Evolutionary conservation across 495 filamentous ascomycete genomes (phyloP).

Genomic region (Penicillium nucicola): DNA sequence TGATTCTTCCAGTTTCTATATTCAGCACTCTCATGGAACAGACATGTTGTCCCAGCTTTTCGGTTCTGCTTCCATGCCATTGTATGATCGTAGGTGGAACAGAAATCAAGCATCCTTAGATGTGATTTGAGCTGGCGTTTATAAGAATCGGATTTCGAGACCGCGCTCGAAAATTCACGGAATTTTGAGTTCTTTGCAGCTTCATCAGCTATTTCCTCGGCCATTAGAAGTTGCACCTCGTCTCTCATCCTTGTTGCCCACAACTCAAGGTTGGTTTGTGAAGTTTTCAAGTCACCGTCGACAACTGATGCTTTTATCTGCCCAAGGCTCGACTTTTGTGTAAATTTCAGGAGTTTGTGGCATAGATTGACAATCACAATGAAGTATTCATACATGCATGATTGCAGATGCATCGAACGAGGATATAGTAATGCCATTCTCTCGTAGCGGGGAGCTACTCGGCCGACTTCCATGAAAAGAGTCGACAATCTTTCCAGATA

Average conservation of each 20-base stretch:
- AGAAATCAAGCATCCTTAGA: slow-evolving; percentile 31
- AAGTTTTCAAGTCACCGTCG: slow-evolving; percentile 7
- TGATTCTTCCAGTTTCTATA: slow-evolving; percentile 36
- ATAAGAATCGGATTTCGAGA: slow-evolving; percentile 15
- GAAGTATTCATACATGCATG: slow-evolving; percentile 40
- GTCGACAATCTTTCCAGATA: slow-evolving; percentile 39
- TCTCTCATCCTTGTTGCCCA: slow-evolving; percentile 38
- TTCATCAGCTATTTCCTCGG: slow-evolving; percentile 30
- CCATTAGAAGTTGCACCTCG: slow-evolving; percentile 30
- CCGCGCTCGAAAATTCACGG: no score
- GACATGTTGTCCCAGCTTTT: slow-evolving; percentile 34
- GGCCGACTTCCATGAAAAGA: slow-evolving; percentile 39
- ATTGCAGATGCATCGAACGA: slow-evolving; percentile 34
- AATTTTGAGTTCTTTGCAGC: slow-evolving; percentile 24
- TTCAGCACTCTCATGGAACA: slow-evolving; percentile 20
- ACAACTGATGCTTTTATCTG: slow-evolving; percentile 28
- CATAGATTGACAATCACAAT: slow-evolving; percentile 40
- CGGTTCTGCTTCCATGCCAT: slow-evolving; percentile 41
- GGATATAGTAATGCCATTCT: slow-evolving; percentile 39
- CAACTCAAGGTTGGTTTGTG: slow-evolving; percentile 29
- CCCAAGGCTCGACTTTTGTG: slow-evolving; percentile 30
- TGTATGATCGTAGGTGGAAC: slow-evolving; percentile 39
- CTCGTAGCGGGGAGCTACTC: slow-evolving; percentile 39
- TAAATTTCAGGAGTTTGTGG: slow-evolving; percentile 31
- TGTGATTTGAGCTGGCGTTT: slow-evolving; percentile 24